Evolutionary conservation across 352 stramenopile genomes (phyloP).

Genomic region (Blastocystis hominis): DNA sequence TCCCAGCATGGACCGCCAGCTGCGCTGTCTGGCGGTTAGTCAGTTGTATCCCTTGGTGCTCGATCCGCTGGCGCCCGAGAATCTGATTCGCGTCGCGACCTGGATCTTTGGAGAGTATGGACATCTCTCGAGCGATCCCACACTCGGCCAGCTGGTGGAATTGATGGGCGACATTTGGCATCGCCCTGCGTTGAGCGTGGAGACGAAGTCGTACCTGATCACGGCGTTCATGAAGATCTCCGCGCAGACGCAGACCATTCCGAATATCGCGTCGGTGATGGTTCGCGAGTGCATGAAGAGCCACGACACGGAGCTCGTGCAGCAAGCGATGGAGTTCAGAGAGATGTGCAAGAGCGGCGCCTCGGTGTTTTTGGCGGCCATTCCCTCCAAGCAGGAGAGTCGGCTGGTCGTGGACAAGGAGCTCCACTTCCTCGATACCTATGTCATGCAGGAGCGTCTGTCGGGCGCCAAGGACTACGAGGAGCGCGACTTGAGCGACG

Average conservation of each 20-base stretch:
- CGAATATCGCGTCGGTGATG: constrained; percentile 41
- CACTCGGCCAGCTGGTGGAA: constrained; percentile 22
- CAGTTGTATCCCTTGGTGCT: constrained; percentile 41
- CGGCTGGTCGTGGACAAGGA: neutral
- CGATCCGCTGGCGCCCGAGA: constrained; percentile 33
- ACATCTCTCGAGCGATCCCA: constrained; percentile 2
- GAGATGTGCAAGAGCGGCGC: constrained; percentile 53
- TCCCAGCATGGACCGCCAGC: neutral
- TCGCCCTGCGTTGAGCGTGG: neutral
- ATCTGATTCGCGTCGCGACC: constrained; percentile 23
- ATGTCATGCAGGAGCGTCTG: constrained; percentile 32
- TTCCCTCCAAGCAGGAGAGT: constrained; percentile 5
- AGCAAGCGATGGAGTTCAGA: constrained; percentile 50
- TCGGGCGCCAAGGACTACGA: constrained; percentile 45
- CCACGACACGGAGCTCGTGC: constrained; percentile 24
- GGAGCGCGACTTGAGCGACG: constrained; percentile 15
- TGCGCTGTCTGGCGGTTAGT: constrained; percentile 7
- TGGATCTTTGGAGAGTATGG: constrained; percentile 56
- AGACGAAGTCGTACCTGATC: constrained; percentile 49
- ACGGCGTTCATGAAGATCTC: constrained; percentile 57
- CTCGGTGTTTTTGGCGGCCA: constrained; percentile 33
- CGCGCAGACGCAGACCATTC: constrained; percentile 36
- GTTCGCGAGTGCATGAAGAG: constrained; percentile 32
- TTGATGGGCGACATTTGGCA: constrained; percentile 31
- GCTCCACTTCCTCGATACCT: constrained; percentile 47